Evolutionary conservation across 495 filamentous ascomycete species (phyloP), one percentile per base, ranked within the genome.

Genomic region (Aspergillus steynii): DNA sequence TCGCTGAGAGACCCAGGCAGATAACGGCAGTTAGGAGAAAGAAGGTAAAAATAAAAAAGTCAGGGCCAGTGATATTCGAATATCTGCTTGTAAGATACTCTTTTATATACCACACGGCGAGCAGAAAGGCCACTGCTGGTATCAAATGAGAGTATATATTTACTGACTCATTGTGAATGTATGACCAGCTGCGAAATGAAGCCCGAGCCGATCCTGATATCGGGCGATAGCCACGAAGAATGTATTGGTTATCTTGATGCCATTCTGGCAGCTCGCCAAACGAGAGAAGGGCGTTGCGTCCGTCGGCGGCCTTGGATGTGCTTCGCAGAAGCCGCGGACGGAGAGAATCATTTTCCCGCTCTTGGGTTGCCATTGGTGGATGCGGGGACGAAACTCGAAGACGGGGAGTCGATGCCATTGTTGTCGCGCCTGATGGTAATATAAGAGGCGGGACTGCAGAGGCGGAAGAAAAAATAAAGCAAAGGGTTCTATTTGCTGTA

Each of bases 161-260:
- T 53, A 53, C 51, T 15, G 51, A 53, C 51, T 53, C 51, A 53
- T 53, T 53, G 51, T 53, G 51, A 53, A 53, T 32, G 51, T 53
- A 53, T 53, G 29, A 53, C 51, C 51, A 53, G 32, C 51, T 53
- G 51, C 51, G 29, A 29, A 53, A 53, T 32, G 51, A 53, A 53
- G 29, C 51, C 27, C 32, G 51, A 31, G 51, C 51, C 51, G 51
- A 53, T 25, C 51, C 51, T 53, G 51, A 53, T 25, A 53, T 53
- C 51, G 51, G 51, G 51, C 51, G 51, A 53, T 53, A 53, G 8
- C 51, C 51, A 53, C 28, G 51, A 53, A 53, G 51, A 53, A 53
- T 53, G 27, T 29, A 53, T 15, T 53, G 15, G 29, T 53, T 53
- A 32, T 53, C 51, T 53, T 53, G 51, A 53, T 32, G 29, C 51